Evolutionary conservation across 345 rosid species (phyloP), one percentile per base, ranked within the genome.

Genomic region (Turnera subulata): DNA sequence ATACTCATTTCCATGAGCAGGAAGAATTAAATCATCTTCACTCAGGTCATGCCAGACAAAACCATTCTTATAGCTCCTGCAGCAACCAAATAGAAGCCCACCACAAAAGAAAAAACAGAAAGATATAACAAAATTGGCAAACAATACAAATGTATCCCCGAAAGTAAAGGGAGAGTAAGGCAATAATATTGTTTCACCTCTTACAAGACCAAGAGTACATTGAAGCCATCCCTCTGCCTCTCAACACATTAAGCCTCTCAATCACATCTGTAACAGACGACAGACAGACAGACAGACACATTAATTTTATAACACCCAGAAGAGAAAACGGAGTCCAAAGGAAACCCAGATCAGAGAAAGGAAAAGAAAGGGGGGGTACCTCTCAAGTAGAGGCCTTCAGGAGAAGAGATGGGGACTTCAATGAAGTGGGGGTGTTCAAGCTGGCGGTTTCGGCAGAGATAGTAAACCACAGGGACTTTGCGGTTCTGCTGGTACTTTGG

Each of bases 401-500:
- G 84, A 2, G 99, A 85, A 53, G 96, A 74, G 59, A 84, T 58
- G 17, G 80, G 79, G 55, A 93, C 97, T 58, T 89, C 94, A 54
- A 93, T 89, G 87, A 93, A 87, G 62, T 93, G 99, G 64, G 99
- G 99, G 64, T 93, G 99, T 61, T 93, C 99, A n/a, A 93, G 97
- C 72, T 85, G 96, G 44, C 90, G 94, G 59, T 93, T 93, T 64
- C 90, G 73, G 64, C 84, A 87, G 33, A 93, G 79, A 49, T 93
- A 93, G 68, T 93, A 93, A 74, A 93, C 96, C 48, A 93, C 87
- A 15, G 88, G 73, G 16, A 86, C 96, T 69, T 79, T 92, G 63
- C 91, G 78, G 18, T 59, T 74, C 73, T 70, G 65, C 15, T 83
- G 82, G 55, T 89, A 93, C 73, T 85, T 89, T 0, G 96, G 96